Evolutionary conservation across 2,329 filamentous ascomycete genomes (phyloP).

Genomic region (Pleoardoris graminearum): DNA sequence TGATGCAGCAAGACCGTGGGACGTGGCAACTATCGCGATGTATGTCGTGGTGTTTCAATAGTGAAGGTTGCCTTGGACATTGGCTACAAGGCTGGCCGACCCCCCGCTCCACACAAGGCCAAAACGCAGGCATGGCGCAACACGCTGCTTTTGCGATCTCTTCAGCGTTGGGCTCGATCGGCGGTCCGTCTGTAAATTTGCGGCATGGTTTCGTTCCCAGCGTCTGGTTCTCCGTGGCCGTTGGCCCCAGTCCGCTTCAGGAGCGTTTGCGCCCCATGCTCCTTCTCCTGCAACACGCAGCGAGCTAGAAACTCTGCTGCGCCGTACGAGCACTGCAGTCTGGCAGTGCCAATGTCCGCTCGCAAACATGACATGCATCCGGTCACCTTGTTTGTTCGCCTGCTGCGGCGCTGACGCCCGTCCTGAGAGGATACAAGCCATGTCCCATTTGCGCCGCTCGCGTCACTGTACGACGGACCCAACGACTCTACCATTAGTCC

Average conservation of each 20-base stretch:
- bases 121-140: not conserved
- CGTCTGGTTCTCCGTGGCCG: not conserved
- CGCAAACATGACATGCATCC: not conserved
- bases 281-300: not conserved
- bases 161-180: not conserved
- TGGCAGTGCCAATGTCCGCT: conserved; percentile 4
- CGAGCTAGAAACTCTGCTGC: conserved; percentile 1
- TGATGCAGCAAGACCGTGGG: not conserved
- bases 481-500: conserved; percentile 20
- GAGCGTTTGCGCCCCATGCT: no score
- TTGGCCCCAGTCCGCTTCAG: not conserved
- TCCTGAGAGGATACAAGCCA: conserved; percentile 17
- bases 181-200: not conserved
- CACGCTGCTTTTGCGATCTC: not conserved
- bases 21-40: conserved; percentile 1
- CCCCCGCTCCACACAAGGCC: not conserved
- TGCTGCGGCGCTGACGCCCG: conserved; percentile 29
- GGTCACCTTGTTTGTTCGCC: not conserved
- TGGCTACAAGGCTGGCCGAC: not conserved
- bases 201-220: not conserved
- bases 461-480: conserved; percentile 7
- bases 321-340: conserved; percentile 1
- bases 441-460: conserved; percentile 21
- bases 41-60: not conserved
- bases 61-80: no score